Evolutionary conservation across 2,329 filamentous ascomycete species (phyloP).

Genomic region (Penicillium verrucosum): DNA sequence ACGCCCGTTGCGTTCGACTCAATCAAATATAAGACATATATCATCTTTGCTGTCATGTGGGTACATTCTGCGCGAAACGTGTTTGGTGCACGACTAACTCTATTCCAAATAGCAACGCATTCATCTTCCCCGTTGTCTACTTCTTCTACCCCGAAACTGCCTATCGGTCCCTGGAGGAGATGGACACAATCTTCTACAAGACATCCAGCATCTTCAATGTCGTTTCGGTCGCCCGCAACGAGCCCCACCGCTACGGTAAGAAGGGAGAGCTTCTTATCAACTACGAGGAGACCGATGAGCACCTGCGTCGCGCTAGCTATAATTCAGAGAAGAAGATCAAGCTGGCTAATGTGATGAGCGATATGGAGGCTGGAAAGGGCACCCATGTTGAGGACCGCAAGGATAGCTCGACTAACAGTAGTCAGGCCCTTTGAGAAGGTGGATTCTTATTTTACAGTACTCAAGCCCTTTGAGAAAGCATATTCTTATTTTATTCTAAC

Average conservation of each 20-base stretch:
- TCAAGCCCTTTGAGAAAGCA: conserved; percentile 24
- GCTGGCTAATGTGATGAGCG: neutral
- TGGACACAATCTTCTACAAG: conserved; percentile 63
- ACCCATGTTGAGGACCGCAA: conserved; percentile 19
- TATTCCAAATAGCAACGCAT: conserved; percentile 41
- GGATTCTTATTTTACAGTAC: conserved; percentile 2
- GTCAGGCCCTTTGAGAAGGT: conserved; percentile 25
- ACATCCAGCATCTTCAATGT: conserved; percentile 47
- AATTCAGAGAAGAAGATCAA: conserved; percentile 17
- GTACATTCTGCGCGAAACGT: neutral
- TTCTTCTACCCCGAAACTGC: conserved; percentile 60
- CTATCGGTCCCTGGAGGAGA: conserved; percentile 61
- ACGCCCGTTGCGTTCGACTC: conserved; percentile 57
- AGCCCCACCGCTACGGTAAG: conserved; percentile 56
- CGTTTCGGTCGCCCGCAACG: conserved; percentile 49
- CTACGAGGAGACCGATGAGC: conserved; percentile 45
- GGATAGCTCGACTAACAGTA: conserved; percentile 16
- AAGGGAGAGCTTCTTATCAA: conserved; percentile 54
- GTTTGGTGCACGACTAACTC: conserved; percentile 1
- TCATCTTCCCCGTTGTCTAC: conserved; percentile 54
- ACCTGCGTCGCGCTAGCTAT: conserved; percentile 29
- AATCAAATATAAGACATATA: conserved; percentile 54
- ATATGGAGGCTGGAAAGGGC: conserved; percentile 22
- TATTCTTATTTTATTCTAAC: neutral
- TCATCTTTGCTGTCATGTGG: conserved; percentile 52